phyloP scores from a whole-genome alignment of 768 basidiomycete species.

The Amanita fuliginea region DNA sequence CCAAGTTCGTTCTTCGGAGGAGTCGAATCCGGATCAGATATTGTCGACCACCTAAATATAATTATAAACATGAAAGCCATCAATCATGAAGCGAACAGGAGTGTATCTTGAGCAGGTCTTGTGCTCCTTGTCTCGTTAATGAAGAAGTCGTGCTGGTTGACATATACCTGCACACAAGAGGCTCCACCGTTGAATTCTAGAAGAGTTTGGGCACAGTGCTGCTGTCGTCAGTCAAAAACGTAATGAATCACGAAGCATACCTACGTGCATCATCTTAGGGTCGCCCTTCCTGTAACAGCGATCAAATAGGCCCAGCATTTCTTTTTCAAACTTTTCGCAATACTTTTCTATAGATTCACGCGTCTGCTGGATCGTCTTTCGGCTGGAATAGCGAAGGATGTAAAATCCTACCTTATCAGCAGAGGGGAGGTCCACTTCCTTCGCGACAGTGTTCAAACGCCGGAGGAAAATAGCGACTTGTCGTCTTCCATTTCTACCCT shows the following conservation, averaged over 20 bases:
- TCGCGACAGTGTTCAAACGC: conserved; percentile 77
- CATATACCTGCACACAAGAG: conserved; percentile 96
- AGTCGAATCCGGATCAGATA: conserved; percentile 70
- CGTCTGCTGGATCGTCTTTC: conserved; percentile 37
- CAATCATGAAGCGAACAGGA: conserved; percentile 31
- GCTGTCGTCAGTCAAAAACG: conserved; percentile 2
- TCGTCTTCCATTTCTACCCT: conserved; percentile 79
- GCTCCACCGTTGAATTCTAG: conserved; percentile 97
- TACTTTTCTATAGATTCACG: conserved; percentile 91
- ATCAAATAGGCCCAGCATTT: conserved; percentile 94
- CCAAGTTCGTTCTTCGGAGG: conserved; percentile 76
- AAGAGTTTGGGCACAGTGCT: conserved; percentile 97
- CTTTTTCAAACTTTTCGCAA: conserved; percentile 98
- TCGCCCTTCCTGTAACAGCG: conserved; percentile 93
- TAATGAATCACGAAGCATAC: conserved; percentile 14
- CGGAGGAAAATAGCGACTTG: conserved; percentile 84
- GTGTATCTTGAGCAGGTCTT: conserved; percentile 40
- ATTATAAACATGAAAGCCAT: background rate
- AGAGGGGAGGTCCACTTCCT: conserved; percentile 81
- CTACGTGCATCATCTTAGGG: conserved; percentile 97
- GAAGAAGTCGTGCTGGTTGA: conserved; percentile 99
- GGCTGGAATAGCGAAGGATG: background rate
- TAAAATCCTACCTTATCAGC: conserved; percentile 56
- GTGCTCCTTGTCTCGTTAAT: conserved; percentile 80
- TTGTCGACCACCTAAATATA: conserved; percentile 59